Base-by-base conservation (phyloP, 2,329 filamentous ascomycete species). In the Pseudogymnoascus sp. region DNA sequence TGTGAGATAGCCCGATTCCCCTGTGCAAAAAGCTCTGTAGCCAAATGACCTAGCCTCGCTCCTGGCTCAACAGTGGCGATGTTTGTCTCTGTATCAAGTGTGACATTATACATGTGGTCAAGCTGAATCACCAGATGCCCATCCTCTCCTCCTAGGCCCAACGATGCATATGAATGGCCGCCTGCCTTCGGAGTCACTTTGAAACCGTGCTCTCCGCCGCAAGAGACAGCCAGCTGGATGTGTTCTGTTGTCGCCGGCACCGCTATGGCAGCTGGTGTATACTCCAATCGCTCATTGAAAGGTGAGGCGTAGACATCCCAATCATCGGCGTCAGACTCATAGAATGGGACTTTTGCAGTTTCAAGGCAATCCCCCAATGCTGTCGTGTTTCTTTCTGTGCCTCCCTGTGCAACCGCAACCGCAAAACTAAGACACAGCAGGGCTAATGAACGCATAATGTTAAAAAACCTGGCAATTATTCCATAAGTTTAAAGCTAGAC, bases 131-230 rank as follows among this genome's bases (percentile, higher is more conserved):
- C 72, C 7, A 80, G 68, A 9, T 75, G 74, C 0, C 77, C 62
- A 64, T 78, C 72, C 23, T 73, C 71, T 3, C 77, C 77, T 1
- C 77, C 77, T 8, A 74, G 73, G 63, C 79, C 79, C 62, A 77
- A 79, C 31, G 79, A 81, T 0, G 72, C 81, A 68, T 81, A 84
- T 40, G 78, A 80, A 68, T 84, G 81, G 0, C 81, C 81, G 9
- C 81, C 81, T 38, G 76, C 75, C 64, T 77, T 78, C 1, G 80
- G 73, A 37, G 79, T 79, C 6, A 83, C 77, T 42, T 79, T 78
- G 37, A 80, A 72, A 4, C 71, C 71, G 59, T 71, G 64, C 28
- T 75, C 67, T 1, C 70, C 67, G 1, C 78, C 80, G 62, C 80
- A 83, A 34, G 70, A 68, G 11, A 84, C 75, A 3, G 80, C 76